These are phyloP conservation scores for Ganoderma leucocontextum DNA, from an alignment of 1,284 basidiomycete genomes.

Conservation along the genomic window DNA sequence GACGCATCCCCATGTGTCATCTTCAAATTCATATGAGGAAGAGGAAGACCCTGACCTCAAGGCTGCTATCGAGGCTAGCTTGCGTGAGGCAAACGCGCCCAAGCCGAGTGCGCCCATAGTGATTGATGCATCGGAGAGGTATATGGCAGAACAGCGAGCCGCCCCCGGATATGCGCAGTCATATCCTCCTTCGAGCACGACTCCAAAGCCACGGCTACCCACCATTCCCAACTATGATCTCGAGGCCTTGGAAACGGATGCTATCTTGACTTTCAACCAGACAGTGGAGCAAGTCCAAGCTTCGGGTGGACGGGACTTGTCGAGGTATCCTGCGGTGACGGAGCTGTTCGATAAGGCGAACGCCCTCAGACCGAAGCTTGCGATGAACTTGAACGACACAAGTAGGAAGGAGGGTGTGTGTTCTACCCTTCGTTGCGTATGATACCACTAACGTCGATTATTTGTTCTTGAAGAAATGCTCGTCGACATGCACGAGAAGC, in stretches of 20 bases:
- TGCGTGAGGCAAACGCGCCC: constrained; percentile 85
- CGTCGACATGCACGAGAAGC: constrained; percentile 92
- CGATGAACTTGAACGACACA: constrained; percentile 86
- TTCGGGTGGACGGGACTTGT: constrained; percentile 80
- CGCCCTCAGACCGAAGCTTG: constrained; percentile 83
- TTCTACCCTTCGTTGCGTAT: constrained; percentile 5
- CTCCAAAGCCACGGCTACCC: constrained; percentile 54
- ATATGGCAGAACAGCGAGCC: constrained; percentile 17
- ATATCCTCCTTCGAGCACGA: constrained; percentile 49
- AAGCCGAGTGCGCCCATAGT: constrained; percentile 80
- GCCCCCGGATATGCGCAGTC: constrained; percentile 41
- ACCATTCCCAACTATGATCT: constrained; percentile 80
- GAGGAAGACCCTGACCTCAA: constrained; percentile 94
- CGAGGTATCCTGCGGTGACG: constrained; percentile 83
- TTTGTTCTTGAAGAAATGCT: constrained; percentile 69
- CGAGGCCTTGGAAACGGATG: constrained; percentile 81
- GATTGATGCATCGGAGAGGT: constrained; percentile 56
- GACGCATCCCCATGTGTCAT: constrained; percentile 44
- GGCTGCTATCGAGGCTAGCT: constrained; percentile 95
- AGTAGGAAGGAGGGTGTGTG: constrained; percentile 79
- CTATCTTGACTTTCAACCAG: constrained; percentile 89
- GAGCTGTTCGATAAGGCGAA: constrained; percentile 89
- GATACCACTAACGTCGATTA: neutral
- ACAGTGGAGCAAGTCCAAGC: constrained; percentile 86
- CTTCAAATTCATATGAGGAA: constrained; percentile 53